Evolutionary conservation across 1,139 yeast genomes (phyloP), one percentile per base, ranked within the genome.

Genomic region (Yamadazyma buinensis): DNA sequence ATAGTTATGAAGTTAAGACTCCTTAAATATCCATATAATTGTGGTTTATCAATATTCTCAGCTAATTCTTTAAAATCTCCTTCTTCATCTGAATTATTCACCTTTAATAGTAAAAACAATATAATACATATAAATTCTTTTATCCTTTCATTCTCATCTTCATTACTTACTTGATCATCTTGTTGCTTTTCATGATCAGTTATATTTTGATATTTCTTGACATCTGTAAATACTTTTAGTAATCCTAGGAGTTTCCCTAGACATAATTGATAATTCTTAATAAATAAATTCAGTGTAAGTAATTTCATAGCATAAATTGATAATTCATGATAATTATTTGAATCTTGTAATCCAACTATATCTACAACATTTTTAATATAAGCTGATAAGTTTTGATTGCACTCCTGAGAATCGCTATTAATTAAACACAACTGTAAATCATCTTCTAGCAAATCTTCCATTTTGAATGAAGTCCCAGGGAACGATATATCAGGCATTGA

Each of bases 1-100:
- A 67, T 61, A 26, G 72, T 71, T 15, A 86, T 61, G 24, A 68
- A 56, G 7, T 59, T 59, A 30, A 83, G 56, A 36, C 77, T 75
- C 13, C 47, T 38, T 21, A 69, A 47, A 2, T 52, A 39, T 4
- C 37, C 34, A 30, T 55, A 61, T 8, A 71, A 51, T n/a, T 51
- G 50, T 4, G 42, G 39, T 5, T 40, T 39, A 10, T 52, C 52
- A 2, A 55, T 39, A 7, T 43, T 30, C 12, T 43, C 32, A 9
- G 36, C 31, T 17, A 46, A 40, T 15, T 38, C 44, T 30, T 33
- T 41, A 31, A 26, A 36, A 19, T 32, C 43, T 28, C 17, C 37
- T 30, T 26, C 29, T 36, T 43, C 36, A 17, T 17, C 19, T 17
- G 19, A 17, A 17, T 17, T 7, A 34, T 61, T 62, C 28, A 58